phyloP scores from a whole-genome alignment of 1,284 basidiomycete genomes.

The Termitomyces sp. region DNA sequence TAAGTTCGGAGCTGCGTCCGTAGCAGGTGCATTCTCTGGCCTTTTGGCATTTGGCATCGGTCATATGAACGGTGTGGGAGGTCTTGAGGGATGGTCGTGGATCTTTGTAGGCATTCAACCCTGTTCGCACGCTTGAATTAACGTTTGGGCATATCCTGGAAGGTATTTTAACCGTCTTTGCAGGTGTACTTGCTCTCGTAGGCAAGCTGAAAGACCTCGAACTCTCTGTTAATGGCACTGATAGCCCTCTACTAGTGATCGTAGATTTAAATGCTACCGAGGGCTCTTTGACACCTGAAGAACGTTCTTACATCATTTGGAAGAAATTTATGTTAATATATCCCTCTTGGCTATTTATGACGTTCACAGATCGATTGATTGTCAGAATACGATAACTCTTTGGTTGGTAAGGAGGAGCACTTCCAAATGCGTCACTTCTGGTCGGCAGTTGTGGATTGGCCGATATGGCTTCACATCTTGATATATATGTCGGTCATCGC shows the following conservation, averaged over 20 bases:
- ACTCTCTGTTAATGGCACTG: neutral
- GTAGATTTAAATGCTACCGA: slow-evolving; percentile 58
- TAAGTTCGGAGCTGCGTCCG: slow-evolving; percentile 45
- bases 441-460: slow-evolving; percentile 60
- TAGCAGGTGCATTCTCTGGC: slow-evolving; percentile 44
- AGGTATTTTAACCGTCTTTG: slow-evolving; percentile 45
- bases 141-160: slow-evolving; percentile 41
- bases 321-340: slow-evolving; percentile 44
- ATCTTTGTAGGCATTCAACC: slow-evolving; percentile 26
- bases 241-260: slow-evolving; percentile 30
- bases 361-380: neutral
- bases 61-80: slow-evolving; percentile 39
- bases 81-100: slow-evolving; percentile 40
- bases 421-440: slow-evolving; percentile 50
- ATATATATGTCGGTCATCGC: slow-evolving; percentile 56
- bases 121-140: neutral
- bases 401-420: slow-evolving; percentile 60
- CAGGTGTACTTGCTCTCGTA: slow-evolving; percentile 39
- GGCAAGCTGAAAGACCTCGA: slow-evolving; percentile 27
- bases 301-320: slow-evolving; percentile 55
- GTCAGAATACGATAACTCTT: slow-evolving; percentile 58
- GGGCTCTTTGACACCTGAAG: slow-evolving; percentile 53
- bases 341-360: neutral
- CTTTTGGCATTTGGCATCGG: slow-evolving; percentile 41
- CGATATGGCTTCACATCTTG: slow-evolving; percentile 46